Evolutionary conservation across 2,329 filamentous ascomycete genomes (phyloP).

Genomic region (Phialophora chinensis): DNA sequence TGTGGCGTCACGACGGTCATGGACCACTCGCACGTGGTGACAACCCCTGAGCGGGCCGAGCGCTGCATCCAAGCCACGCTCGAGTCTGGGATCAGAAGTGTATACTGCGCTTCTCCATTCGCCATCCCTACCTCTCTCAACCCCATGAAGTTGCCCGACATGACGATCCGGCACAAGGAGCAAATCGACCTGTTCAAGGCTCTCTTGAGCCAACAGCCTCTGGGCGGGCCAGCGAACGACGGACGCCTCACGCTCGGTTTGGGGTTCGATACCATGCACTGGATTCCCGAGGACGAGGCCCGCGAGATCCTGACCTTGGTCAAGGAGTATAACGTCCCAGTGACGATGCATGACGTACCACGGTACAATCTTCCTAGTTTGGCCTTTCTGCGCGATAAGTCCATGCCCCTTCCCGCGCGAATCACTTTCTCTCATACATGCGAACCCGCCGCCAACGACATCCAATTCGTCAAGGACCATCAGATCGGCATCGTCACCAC

Average conservation of each 20-base stretch:
- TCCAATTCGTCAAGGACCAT: conserved; percentile 31
- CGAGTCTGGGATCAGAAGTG: conserved; percentile 41
- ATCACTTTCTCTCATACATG: conserved; percentile 50
- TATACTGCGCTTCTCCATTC: conserved; percentile 41
- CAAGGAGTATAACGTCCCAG: conserved; percentile 33
- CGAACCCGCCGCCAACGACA: conserved; percentile 37
- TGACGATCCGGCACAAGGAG: conserved; percentile 8
- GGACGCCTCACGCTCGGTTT: conserved; percentile 42
- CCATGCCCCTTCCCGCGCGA: neutral
- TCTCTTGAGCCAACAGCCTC: conserved; percentile 31
- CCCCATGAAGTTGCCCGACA: conserved; percentile 20
- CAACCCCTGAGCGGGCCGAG: conserved; percentile 36
- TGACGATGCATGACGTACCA: conserved; percentile 40
- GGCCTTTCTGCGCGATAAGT: conserved; percentile 11
- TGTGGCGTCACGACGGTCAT: conserved; percentile 40
- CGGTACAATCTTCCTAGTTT: conserved; percentile 37
- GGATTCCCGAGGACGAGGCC: conserved; percentile 34
- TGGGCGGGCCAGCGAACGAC: conserved; percentile 36
- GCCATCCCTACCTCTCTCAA: conserved; percentile 16
- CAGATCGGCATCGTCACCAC: conserved; percentile 50
- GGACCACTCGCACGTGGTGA: conserved; percentile 44
- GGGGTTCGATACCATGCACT: conserved; percentile 41
- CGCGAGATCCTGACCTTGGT: conserved; percentile 24
- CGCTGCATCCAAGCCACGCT: conserved; percentile 39
- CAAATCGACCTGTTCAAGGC: conserved; percentile 37